Evolutionary conservation across 805 yeast genomes (phyloP).

Genomic region (Saturnispora halmiae): DNA sequence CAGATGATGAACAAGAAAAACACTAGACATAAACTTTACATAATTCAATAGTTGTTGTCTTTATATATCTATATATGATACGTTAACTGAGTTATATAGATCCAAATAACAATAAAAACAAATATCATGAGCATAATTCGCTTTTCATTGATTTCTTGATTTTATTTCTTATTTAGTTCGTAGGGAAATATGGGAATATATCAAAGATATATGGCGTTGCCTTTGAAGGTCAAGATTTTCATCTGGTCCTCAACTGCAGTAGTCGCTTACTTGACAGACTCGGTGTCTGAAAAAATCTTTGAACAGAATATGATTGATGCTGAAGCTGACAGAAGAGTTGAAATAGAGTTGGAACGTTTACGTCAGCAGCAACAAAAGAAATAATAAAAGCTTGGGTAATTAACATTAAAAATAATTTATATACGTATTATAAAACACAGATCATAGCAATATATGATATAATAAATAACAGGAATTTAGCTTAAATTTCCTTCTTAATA

Average conservation of each 20-base stretch:
- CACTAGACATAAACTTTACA: too few relatives aligned
- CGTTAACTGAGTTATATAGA: too few relatives aligned
- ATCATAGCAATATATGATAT: neutral
- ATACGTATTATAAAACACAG: neutral
- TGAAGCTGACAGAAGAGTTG: constrained; percentile 27
- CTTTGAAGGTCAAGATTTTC: constrained; percentile 25
- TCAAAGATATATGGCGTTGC: constrained; percentile 20
- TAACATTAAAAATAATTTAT: neutral
- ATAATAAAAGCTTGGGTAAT: neutral
- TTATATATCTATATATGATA: too few relatives aligned
- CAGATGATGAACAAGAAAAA: too few relatives aligned
- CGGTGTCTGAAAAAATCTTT: constrained; percentile 22
- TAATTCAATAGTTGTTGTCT: too few relatives aligned
- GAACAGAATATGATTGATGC: constrained; percentile 26
- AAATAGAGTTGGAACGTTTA: constrained; percentile 19
- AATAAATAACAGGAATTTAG: neutral
- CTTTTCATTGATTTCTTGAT: neutral
- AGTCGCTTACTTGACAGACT: constrained; percentile 27
- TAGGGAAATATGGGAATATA: constrained; percentile 4
- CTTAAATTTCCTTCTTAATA: constrained; percentile 35
- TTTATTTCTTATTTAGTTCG: neutral
- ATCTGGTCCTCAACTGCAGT: constrained; percentile 26
- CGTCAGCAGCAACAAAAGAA: neutral
- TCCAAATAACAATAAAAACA: too few relatives aligned
- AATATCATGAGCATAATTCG: too few relatives aligned